Evolutionary conservation across 2,329 filamentous ascomycete species (phyloP), one percentile per base, ranked within the genome.

Genomic region (Penicillium occitanis): DNA sequence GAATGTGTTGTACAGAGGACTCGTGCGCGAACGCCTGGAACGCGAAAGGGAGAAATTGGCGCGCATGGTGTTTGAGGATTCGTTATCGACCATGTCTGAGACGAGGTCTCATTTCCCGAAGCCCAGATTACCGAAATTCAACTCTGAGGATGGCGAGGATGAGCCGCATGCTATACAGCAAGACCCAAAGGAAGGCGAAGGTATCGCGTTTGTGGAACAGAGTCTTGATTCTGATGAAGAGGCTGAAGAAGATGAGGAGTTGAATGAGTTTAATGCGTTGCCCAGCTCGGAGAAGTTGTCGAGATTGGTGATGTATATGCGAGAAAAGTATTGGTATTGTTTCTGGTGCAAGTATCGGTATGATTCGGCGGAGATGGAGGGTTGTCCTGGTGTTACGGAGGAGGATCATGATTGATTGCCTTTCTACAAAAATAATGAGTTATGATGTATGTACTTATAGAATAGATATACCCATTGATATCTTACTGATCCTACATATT

Each of bases 301-400:
- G 8, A 87, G 82, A 70, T 77, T 96, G 14, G 84, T 97, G 10
- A 76, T 80, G 19, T 88, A 91, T 77, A 77, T 99, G 63, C 86
- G 95, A 44, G 82, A 87, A 59, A 85, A 86, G 73, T 87, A 92
- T 73, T 79, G 84, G 53, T 99, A 99, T 76, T 99, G 95, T 80
- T 97, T 97, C 76, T 99, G 93, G 91, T 99, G 95, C 79, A 98
- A 97, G 77, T 90, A 86, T 77, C 82, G 83, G 62, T 99, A 97
- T 76, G 86, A 88, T 37, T 75, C 76, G 19, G 70, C 72, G 0
- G 88, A 92, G 73, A 89, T 97, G 90, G 92, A 95, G 13, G 93
- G 91, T 0, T 99, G 95, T 82, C 94, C 95, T 0, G 95, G 95
- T 0, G 65, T 89, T 42, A 91, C 88, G 0, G 95, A 97, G 78